Conservation (phyloP, 495 filamentous ascomycete species). For the Neurospora tetraspora region DNA sequence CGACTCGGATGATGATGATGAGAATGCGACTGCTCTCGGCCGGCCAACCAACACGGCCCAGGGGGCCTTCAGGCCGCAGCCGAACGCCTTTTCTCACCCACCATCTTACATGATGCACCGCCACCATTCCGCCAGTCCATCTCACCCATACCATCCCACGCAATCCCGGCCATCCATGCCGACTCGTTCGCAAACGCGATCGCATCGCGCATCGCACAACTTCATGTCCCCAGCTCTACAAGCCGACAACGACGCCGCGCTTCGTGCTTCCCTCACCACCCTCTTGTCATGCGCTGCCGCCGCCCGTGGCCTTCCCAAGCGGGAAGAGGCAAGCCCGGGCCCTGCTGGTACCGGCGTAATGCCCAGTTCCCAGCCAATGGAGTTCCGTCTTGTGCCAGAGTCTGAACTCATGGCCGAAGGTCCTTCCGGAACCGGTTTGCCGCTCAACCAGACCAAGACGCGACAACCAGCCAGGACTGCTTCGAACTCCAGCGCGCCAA, state of each 20-base stretch:
- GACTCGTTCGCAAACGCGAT: constrained; percentile 27
- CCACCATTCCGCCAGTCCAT: constrained; percentile 33
- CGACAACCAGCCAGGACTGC: constrained; percentile 11
- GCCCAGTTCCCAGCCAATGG: constrained; percentile 41
- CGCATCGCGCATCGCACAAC: constrained; percentile 42
- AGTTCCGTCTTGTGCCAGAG: constrained; percentile 62
- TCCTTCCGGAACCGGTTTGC: constrained; percentile 9
- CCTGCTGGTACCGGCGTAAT: constrained; percentile 24
- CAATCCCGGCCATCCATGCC: constrained; percentile 30
- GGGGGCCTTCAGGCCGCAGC: constrained; percentile 65
- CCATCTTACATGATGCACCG: constrained; percentile 46
- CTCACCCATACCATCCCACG: constrained; percentile 30
- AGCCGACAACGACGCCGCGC: constrained; percentile 84
- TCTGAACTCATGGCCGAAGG: constrained; percentile 52
- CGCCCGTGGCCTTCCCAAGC: constrained; percentile 69
- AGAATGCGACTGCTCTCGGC: constrained; percentile 72
- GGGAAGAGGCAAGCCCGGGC: constrained; percentile 24
- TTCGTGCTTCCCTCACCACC: constrained; percentile 85
- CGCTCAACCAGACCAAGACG: constrained; percentile 2
- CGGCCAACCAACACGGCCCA: constrained; percentile 36
- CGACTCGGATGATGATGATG: constrained; percentile 54
- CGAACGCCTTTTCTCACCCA: constrained; percentile 84
- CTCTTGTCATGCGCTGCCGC: constrained; percentile 89
- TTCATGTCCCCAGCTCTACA: constrained; percentile 68
- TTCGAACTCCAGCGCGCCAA: constrained; percentile 24